Evolutionary conservation across 495 filamentous ascomycete genomes (phyloP).

Genomic region (Xylaria flabelliformis): DNA sequence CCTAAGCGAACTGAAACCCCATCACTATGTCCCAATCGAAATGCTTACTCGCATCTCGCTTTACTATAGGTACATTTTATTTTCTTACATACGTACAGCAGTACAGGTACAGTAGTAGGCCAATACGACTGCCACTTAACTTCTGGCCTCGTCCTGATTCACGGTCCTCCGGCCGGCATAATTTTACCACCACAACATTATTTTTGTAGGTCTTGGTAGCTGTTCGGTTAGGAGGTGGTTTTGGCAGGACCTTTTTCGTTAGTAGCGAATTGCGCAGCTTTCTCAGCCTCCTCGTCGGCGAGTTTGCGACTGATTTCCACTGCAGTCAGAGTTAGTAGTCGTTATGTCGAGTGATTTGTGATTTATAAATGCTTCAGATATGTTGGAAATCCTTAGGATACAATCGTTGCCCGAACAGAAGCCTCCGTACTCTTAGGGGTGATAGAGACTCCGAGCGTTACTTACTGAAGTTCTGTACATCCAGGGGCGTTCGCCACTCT

Average conservation of each 20-base stretch:
- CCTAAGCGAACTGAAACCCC: background rate
- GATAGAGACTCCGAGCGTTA: background rate
- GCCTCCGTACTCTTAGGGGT: background rate
- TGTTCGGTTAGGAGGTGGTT: background rate
- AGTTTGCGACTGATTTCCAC: slow-evolving; percentile 13
- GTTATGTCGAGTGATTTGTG: background rate
- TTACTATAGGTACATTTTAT: slow-evolving; percentile 20
- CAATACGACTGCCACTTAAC: background rate
- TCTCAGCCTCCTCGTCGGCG: slow-evolving; percentile 3
- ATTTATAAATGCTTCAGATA: background rate
- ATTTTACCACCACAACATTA: background rate
- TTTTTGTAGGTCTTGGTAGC: background rate
- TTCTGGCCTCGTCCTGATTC: background rate
- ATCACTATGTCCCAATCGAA: background rate
- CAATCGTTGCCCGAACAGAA: background rate
- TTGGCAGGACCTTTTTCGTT: background rate
- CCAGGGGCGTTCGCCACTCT: slow-evolving; percentile 60
- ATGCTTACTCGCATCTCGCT: background rate
- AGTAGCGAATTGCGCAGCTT: too few relatives aligned
- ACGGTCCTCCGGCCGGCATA: background rate
- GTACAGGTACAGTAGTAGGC: slow-evolving; percentile 15
- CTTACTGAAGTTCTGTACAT: slow-evolving; percentile 40
- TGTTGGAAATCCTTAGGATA: background rate
- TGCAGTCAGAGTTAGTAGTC: slow-evolving; percentile 1
- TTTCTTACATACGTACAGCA: slow-evolving; percentile 24